phyloP scores from a whole-genome alignment of 83 land plant species.

The Thuja plicata region DNA sequence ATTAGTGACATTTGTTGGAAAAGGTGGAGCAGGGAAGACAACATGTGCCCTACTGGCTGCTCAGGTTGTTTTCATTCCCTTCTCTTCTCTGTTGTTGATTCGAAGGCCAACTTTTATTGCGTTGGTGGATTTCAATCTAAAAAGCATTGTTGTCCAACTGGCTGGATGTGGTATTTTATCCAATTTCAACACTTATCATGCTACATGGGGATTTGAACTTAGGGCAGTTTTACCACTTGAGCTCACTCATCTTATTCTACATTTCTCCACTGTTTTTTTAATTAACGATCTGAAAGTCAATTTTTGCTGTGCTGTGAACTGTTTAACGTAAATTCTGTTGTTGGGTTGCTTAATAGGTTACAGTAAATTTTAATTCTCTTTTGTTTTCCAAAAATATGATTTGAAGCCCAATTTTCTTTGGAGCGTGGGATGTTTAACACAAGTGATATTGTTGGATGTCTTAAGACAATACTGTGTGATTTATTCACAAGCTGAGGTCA shows the following conservation, averaged over 20 bases:
- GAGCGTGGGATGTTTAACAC: not conserved
- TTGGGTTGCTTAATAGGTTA: not conserved
- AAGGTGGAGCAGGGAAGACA: conserved; percentile 94
- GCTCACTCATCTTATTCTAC: not conserved
- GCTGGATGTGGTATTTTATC: not conserved
- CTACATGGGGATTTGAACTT: not conserved
- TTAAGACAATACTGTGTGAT: not conserved
- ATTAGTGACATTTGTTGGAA: conserved; percentile 84
- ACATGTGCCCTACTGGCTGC: conserved; percentile 82
- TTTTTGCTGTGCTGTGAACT: not conserved
- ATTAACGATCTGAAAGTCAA: no score
- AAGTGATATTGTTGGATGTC: not conserved
- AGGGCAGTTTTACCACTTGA: not conserved
- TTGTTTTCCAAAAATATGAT: not conserved
- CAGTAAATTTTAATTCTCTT: not conserved
- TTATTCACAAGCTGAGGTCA: not conserved
- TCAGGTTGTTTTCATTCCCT: conserved; percentile 43
- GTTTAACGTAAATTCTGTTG: not conserved
- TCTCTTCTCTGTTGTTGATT: not conserved
- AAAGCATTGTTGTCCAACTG: not conserved
- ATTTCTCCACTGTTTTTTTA: not conserved
- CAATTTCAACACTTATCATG: not conserved
- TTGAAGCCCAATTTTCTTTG: not conserved
- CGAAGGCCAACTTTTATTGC: not conserved
- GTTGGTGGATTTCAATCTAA: not conserved